Percentiles rank a stretch among this genome's conserved stretches.
These are phyloP conservation scores for Backusella circina DNA, from an alignment of 192 early-diverging fungal genomes.

Conservation along the genomic window DNA sequence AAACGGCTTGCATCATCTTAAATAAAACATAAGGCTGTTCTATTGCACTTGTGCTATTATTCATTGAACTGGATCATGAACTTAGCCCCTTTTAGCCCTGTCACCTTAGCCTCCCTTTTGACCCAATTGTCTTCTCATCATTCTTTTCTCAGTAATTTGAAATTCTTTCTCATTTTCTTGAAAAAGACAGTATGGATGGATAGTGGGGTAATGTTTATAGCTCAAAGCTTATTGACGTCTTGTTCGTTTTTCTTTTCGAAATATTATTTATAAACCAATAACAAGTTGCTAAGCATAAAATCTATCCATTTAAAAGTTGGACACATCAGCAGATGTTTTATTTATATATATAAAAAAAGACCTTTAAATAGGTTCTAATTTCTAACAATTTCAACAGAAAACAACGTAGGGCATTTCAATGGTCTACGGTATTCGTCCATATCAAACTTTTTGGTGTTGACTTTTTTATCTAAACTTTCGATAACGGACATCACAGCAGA, in stretches of 20 bases:
- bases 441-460: constrained; percentile 10
- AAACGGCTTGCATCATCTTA: too few species aligned
- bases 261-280: neutral
- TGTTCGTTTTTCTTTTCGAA: neutral
- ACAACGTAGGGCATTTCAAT: neutral
- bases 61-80: too few species aligned
- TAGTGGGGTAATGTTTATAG: neutral
- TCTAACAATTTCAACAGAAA: constrained; percentile 4
- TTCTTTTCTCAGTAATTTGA: neutral
- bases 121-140: too few species aligned
- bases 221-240: neutral
- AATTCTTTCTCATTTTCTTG: too few species aligned
- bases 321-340: neutral
- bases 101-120: too few species aligned
- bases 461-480: constrained; percentile 14
- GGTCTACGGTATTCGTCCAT: constrained; percentile 8
- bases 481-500: constrained; percentile 15
- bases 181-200: neutral
- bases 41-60: too few species aligned
- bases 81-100: too few species aligned
- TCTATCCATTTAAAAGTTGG: neutral
- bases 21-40: too few species aligned
- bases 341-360: neutral
- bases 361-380: neutral
- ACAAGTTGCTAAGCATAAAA: neutral